Evolutionary conservation across 768 basidiomycete species (phyloP), one percentile per base, ranked within the genome.

Genomic region (Lactifluus hygrophoroides): DNA sequence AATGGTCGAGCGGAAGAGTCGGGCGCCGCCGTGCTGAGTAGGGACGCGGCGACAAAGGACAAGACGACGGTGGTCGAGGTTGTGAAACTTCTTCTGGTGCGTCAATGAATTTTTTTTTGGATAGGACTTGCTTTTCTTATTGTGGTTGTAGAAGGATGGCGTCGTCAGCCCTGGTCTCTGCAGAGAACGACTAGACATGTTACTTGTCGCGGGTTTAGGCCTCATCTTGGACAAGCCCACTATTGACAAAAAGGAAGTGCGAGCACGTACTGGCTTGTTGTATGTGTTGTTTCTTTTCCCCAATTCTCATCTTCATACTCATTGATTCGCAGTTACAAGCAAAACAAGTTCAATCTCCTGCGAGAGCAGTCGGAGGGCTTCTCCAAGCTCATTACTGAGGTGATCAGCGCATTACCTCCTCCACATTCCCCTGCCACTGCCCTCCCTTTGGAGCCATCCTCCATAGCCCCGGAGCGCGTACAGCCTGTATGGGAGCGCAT

Each of bases 341-440:
- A 99, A 71, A 93, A 93, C 74, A 99, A 98, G 72, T 95, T 94
- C 77, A 99, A 98, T 69, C 81, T 99, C 38, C 81, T 97, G 16
- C 87, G 96, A 37, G 96, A 99, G 74, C 91, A 96, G 66, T 94
- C 94, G 0, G 95, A 98, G 74, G 96, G 96, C 8, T 99, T 93
- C 74, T 91, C 91, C 69, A 94, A 94, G 71, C 82, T 98, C 32
- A 82, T 86, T 27, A 82, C 87, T 10, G 91, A 98, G 66, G 75
- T 99, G 38, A 83, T 84, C 11, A 84, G 84, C 63, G 81, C 80
- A 66, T 73, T 94, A 50, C 90, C 90, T 1, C 83, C 84, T 23
- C 73, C 90, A 8, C 89, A 94, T 70, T 83, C 83, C 4, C 68
- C 82, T 27, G 69, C 75, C 21, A 88, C 87, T 21, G 90, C 82